Percentiles rank a stretch among this genome's conserved stretches.
Evolutionary conservation across 2,329 filamentous ascomycete species (phyloP).

Genomic region (Paraphaeosphaeria minitans): DNA sequence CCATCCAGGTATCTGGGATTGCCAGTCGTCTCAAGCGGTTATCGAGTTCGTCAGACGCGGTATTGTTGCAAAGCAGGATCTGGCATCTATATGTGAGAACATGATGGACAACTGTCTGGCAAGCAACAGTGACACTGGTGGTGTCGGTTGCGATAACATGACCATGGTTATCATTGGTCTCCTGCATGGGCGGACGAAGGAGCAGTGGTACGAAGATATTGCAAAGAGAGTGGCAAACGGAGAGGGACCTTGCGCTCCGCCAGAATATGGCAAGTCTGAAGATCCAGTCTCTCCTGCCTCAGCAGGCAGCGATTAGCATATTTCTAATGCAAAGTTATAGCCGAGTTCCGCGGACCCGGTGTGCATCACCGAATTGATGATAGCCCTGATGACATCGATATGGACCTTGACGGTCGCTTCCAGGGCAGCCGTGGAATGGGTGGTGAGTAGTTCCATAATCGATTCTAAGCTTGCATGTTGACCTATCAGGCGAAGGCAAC

Average conservation of each 20-base stretch:
- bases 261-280: slow-evolving; percentile 93
- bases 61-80: slow-evolving; percentile 93
- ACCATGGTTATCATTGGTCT: slow-evolving; percentile 93
- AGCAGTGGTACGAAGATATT: slow-evolving; percentile 98
- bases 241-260: slow-evolving; percentile 96
- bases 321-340: slow-evolving; percentile 48
- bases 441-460: slow-evolving; percentile 48
- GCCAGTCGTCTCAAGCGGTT: slow-evolving; percentile 96
- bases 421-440: slow-evolving; percentile 66
- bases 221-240: slow-evolving; percentile 92
- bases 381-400: slow-evolving; percentile 67
- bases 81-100: slow-evolving; percentile 96
- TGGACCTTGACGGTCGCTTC: slow-evolving; percentile 72
- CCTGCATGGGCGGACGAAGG: slow-evolving; percentile 88
- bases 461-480: slow-evolving; percentile 75
- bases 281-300: slow-evolving; percentile 43
- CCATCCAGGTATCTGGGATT: slow-evolving; percentile 92
- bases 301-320: slow-evolving; percentile 40
- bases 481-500: slow-evolving; percentile 70
- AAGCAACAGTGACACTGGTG: slow-evolving; percentile 96
- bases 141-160: slow-evolving; percentile 99
- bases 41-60: slow-evolving; percentile 96
- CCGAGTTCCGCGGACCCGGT: slow-evolving; percentile 58
- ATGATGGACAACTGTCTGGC: slow-evolving; percentile 99
- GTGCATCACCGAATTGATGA: slow-evolving; percentile 57